Percentiles rank a stretch among this genome's conserved stretches.
Evolutionary conservation across 2,329 filamentous ascomycete species (phyloP).

Genomic region (Aureobasidium uvarum): DNA sequence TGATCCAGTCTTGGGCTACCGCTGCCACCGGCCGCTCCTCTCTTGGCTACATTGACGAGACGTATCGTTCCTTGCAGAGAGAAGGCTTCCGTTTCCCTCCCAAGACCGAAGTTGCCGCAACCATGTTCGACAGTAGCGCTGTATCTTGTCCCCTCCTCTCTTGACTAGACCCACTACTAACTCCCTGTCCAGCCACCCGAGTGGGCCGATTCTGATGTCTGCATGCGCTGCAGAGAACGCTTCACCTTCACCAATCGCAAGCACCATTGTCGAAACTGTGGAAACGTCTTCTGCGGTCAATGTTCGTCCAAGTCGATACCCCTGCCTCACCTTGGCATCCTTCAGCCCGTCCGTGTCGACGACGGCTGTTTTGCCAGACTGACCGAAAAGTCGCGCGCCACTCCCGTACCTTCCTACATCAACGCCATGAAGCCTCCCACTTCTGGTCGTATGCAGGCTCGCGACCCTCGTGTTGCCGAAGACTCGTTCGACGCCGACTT

Average conservation of each 20-base stretch:
- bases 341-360: slow-evolving; percentile 88
- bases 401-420: slow-evolving; percentile 47
- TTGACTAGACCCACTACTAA: slow-evolving; percentile 13
- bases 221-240: slow-evolving; percentile 92
- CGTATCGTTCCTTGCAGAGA: slow-evolving; percentile 75
- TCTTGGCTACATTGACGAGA: slow-evolving; percentile 80
- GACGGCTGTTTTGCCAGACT: slow-evolving; percentile 93
- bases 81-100: slow-evolving; percentile 92
- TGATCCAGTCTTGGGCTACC: slow-evolving; percentile 90
- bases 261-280: slow-evolving; percentile 97
- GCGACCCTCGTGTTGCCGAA: slow-evolving; percentile 75
- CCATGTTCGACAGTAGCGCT: slow-evolving; percentile 95
- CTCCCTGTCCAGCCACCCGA: slow-evolving; percentile 71
- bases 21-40: slow-evolving; percentile 84
- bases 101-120: slow-evolving; percentile 81
- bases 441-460: slow-evolving; percentile 84
- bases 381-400: slow-evolving; percentile 64
- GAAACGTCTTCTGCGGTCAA: slow-evolving; percentile 93
- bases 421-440: slow-evolving; percentile 52
- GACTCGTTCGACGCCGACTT: slow-evolving; percentile 93
- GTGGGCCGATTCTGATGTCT: slow-evolving; percentile 97
- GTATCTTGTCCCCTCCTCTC: slow-evolving; percentile 54
- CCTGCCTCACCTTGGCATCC: slow-evolving; percentile 87
- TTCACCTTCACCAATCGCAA: slow-evolving; percentile 99
- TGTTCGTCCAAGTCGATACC: slow-evolving; percentile 88